phyloP scores from a whole-genome alignment of 164 flowering plant genomes.

The Euptelea pleiosperma region DNA sequence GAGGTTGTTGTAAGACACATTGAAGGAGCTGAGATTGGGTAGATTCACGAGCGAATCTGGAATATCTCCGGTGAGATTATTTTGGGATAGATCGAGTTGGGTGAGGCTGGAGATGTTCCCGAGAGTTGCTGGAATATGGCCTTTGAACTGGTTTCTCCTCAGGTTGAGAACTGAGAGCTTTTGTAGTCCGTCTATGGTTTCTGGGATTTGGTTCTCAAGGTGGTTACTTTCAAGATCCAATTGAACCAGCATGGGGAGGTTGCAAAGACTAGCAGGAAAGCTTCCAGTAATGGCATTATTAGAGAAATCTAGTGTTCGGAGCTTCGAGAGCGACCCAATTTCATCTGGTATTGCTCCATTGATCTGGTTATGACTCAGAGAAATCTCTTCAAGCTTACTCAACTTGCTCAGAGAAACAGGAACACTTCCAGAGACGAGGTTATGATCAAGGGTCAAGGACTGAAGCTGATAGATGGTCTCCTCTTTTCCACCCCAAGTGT shows the following conservation, averaged over 20 bases:
- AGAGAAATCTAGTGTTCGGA: slow-evolving; percentile 56
- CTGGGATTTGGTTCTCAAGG: slow-evolving; percentile 44
- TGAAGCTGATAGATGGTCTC: slow-evolving; percentile 38
- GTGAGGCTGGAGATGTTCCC: slow-evolving; percentile 49
- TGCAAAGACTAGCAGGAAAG: slow-evolving; percentile 42
- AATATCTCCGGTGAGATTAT: slow-evolving; percentile 56
- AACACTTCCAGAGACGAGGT: slow-evolving; percentile 47
- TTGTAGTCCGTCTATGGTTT: slow-evolving; percentile 28
- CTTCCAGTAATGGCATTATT: slow-evolving; percentile 55
- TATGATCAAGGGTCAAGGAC: slow-evolving; percentile 52
- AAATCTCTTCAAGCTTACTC: slow-evolving; percentile 44
- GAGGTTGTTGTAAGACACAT: slow-evolving; percentile 80
- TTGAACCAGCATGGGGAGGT: slow-evolving; percentile 40
- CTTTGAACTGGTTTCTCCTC: slow-evolving; percentile 43
- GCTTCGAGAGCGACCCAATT: slow-evolving; percentile 41
- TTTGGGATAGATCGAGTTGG: slow-evolving; percentile 60
- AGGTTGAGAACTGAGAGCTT: slow-evolving; percentile 49
- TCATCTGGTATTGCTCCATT: slow-evolving; percentile 57
- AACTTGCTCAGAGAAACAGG: slow-evolving; percentile 52
- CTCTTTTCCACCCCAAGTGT: slow-evolving; percentile 41
- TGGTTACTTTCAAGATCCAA: slow-evolving; percentile 48
- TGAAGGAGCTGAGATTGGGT: slow-evolving; percentile 54
- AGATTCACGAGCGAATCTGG: slow-evolving; percentile 53
- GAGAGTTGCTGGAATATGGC: slow-evolving; percentile 51
- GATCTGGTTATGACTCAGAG: slow-evolving; percentile 50